Percentiles rank a stretch among this genome's conserved stretches.
phyloP scores from a whole-genome alignment of 2,329 filamentous ascomycete species.

The Alternaria sp. region DNA sequence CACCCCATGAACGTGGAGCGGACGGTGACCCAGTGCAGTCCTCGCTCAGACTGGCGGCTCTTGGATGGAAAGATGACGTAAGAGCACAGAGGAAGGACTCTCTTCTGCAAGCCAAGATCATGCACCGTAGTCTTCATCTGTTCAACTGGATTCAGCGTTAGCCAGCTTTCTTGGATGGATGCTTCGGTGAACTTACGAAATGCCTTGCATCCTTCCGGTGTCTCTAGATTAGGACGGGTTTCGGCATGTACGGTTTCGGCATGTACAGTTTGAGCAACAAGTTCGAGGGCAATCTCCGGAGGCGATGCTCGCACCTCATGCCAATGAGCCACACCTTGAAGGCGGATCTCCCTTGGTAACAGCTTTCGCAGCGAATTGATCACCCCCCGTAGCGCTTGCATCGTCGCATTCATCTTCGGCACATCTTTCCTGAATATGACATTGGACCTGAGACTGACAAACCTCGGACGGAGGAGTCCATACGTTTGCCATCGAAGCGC shows the following conservation, averaged over 20 bases:
- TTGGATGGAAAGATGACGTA: not conserved
- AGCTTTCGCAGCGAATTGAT: not conserved
- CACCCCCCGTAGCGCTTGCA: not conserved
- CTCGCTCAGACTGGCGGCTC: not conserved
- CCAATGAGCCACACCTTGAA: not conserved
- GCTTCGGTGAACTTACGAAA: not conserved
- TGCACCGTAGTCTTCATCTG: not conserved
- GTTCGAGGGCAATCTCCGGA: not conserved
- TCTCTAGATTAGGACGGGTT: not conserved
- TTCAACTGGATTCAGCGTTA: not conserved
- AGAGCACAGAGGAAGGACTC: not conserved
- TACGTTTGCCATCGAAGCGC: not conserved
- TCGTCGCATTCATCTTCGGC: not conserved
- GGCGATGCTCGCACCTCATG: not conserved
- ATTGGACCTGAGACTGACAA: not conserved
- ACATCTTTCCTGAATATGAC: not conserved
- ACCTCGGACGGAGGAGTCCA: not conserved
- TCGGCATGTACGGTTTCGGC: not conserved
- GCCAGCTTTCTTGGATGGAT: not conserved
- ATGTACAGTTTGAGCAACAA: not conserved
- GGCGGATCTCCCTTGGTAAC: not conserved
- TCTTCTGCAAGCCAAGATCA: not conserved
- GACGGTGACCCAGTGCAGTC: not conserved
- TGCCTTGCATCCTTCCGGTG: not conserved
- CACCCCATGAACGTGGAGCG: not conserved